Percentiles rank a stretch among this genome's conserved stretches.
phyloP scores from a whole-genome alignment of 2,329 filamentous ascomycete species.

The Cladosporium cucumerinum region DNA sequence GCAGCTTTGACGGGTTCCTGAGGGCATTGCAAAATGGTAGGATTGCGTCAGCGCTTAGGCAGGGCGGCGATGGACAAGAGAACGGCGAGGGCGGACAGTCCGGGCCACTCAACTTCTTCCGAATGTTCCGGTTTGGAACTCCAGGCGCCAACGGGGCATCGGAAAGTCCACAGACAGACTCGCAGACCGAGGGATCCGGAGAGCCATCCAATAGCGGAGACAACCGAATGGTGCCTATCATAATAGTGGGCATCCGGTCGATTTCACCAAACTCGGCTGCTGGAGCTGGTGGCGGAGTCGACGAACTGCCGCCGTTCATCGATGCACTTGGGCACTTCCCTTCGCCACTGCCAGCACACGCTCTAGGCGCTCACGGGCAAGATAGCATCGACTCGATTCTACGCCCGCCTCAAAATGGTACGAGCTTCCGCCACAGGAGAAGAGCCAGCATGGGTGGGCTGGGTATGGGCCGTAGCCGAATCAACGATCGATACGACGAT shows the following conservation, averaged over 20 bases:
- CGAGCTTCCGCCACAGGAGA: conserved; percentile 53
- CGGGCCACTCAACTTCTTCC: conserved; percentile 63
- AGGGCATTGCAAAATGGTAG: conserved; percentile 60
- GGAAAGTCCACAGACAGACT: neutral
- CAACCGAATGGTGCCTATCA: conserved; percentile 63
- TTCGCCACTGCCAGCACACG: conserved; percentile 34
- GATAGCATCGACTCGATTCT: conserved; percentile 50
- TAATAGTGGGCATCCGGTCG: conserved; percentile 66
- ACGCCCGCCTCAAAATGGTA: conserved; percentile 53
- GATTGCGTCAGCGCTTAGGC: conserved; percentile 54
- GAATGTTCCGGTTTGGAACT: conserved; percentile 66
- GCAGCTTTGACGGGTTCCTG: conserved; percentile 61
- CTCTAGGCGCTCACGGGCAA: conserved; percentile 36
- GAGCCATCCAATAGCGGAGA: conserved; percentile 31
- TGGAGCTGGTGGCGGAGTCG: conserved; percentile 37
- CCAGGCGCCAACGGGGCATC: conserved; percentile 35
- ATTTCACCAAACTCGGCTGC: conserved; percentile 53
- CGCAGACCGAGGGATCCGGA: conserved; percentile 22
- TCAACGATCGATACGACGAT: conserved; percentile 43
- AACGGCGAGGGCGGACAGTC: conserved; percentile 41
- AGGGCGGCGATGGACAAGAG: conserved; percentile 36
- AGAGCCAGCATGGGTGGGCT: conserved; percentile 54
- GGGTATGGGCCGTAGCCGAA: conserved; percentile 31
- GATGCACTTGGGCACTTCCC: conserved; percentile 51
- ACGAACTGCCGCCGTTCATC: conserved; percentile 50